These are phyloP conservation scores for Kandelia obovata DNA, from an alignment of 345 rosid genomes.

Conservation along the genomic window DNA sequence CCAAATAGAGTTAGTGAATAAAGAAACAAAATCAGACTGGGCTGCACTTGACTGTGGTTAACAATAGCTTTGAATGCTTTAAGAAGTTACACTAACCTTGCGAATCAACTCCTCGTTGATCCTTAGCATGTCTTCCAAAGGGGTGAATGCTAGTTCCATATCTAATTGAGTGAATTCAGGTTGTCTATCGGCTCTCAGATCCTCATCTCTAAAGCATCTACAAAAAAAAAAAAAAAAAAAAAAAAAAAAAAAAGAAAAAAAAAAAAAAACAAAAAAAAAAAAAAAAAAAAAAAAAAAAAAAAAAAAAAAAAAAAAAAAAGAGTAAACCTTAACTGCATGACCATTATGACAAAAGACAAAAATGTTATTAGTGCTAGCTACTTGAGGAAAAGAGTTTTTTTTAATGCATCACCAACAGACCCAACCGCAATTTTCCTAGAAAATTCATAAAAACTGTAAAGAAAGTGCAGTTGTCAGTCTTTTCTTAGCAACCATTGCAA, in stretches of 20 bases:
- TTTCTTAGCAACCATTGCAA: background rate
- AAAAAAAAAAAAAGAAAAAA: background rate
- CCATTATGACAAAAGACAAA: background rate
- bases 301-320: slow-evolving; percentile 6
- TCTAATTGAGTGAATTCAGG: slow-evolving; percentile 99
- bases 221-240: background rate
- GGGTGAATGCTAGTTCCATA: slow-evolving; percentile 91
- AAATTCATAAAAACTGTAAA: background rate
- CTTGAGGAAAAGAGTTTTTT: background rate
- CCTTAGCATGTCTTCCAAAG: slow-evolving; percentile 81
- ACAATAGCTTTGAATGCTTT: background rate
- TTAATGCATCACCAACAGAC: background rate
- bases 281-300: slow-evolving; percentile 7
- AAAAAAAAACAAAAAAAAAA: background rate
- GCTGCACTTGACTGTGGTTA: background rate
- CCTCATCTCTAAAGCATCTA: slow-evolving; percentile 99
- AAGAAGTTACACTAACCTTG: slow-evolving; percentile 47
- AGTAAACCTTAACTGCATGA: background rate
- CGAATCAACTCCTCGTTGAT: slow-evolving; percentile 90
- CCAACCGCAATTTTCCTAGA: background rate
- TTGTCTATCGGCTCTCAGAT: slow-evolving; percentile 95
- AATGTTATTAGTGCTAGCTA: background rate
- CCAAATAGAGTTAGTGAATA: too few relatives aligned
- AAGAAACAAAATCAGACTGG: background rate
- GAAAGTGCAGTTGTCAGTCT: background rate